phyloP scores from a whole-genome alignment of 768 basidiomycete species.

The Boletellus sp. region DNA sequence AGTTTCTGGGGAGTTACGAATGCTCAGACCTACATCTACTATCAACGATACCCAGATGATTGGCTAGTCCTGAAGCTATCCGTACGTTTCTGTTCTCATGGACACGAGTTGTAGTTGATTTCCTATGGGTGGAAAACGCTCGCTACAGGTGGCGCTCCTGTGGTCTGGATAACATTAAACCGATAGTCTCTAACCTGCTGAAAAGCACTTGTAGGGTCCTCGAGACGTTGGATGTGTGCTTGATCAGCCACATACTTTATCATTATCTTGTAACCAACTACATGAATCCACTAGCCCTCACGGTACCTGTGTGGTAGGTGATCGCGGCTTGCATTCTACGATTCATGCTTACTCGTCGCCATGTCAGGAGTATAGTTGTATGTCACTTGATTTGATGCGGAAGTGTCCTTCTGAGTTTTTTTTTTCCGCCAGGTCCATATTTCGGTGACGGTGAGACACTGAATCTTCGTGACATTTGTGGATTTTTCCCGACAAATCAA shows the following conservation, averaged over 20 bases:
- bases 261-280: conserved; percentile 57
- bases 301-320: conserved; percentile 44
- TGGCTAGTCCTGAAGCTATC: conserved; percentile 32
- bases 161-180: conserved; percentile 5
- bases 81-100: conserved; percentile 22
- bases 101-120: conserved; percentile 25
- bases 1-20: conserved; percentile 62
- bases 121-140: conserved; percentile 27
- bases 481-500: background rate
- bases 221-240: conserved; percentile 53
- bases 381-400: conserved; percentile 16
- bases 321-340: too few relatives aligned
- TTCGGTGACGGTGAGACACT: conserved; percentile 44
- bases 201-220: conserved; percentile 29
- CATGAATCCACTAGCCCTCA: conserved; percentile 42
- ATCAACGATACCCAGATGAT: conserved; percentile 36
- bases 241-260: conserved; percentile 56
- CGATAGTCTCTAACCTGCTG: background rate
- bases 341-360: background rate
- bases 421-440: conserved; percentile 44
- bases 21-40: conserved; percentile 52
- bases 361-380: conserved; percentile 49
- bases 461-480: background rate
- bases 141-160: conserved; percentile 14
- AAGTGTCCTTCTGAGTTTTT: background rate